A percentile compares a stretch with the other conserved stretches of the same genome.
Conservation (phyloP, 768 basidiomycete genomes). For the Neoboletus magnificus region DNA sequence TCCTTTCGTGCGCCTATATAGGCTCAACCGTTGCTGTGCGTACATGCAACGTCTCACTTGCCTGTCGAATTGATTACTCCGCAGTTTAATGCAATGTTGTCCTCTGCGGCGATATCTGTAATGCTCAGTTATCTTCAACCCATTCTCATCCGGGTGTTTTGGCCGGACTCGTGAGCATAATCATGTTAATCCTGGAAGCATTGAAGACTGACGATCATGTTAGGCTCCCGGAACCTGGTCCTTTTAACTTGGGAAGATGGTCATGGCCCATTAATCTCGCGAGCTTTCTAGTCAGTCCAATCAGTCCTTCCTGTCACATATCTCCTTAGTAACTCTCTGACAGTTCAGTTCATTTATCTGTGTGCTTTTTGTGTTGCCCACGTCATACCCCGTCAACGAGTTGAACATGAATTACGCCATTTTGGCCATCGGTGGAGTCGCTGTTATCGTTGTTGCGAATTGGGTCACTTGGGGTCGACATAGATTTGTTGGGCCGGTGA, state of each 20-base stretch:
- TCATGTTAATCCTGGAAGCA: background rate
- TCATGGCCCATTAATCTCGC: constrained; percentile 50
- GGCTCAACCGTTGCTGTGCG: constrained; percentile 53
- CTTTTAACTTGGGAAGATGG: constrained; percentile 51
- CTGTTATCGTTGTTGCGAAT: constrained; percentile 41
- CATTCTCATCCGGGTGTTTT: constrained; percentile 55
- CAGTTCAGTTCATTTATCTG: constrained; percentile 55
- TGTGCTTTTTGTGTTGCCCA: constrained; percentile 53
- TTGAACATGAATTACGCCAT: constrained; percentile 59
- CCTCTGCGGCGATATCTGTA: constrained; percentile 54
- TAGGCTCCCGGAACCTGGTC: constrained; percentile 46
- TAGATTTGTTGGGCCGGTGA: constrained; percentile 44
- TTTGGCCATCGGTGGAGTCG: constrained; percentile 47
- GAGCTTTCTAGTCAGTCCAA: constrained; percentile 41
- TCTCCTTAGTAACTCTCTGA: background rate
- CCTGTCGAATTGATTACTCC: background rate
- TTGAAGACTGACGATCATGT: background rate
- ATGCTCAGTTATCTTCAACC: constrained; percentile 59
- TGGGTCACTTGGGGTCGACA: constrained; percentile 49
- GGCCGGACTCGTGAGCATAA: constrained; percentile 45
- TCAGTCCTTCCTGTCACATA: background rate
- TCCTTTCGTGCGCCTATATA: constrained; percentile 57
- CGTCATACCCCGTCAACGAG: constrained; percentile 46
- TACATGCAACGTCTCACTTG: background rate
- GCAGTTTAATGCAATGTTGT: constrained; percentile 54